phyloP scores from a whole-genome alignment of 495 filamentous ascomycete genomes.

The Ramalina intermedia region DNA sequence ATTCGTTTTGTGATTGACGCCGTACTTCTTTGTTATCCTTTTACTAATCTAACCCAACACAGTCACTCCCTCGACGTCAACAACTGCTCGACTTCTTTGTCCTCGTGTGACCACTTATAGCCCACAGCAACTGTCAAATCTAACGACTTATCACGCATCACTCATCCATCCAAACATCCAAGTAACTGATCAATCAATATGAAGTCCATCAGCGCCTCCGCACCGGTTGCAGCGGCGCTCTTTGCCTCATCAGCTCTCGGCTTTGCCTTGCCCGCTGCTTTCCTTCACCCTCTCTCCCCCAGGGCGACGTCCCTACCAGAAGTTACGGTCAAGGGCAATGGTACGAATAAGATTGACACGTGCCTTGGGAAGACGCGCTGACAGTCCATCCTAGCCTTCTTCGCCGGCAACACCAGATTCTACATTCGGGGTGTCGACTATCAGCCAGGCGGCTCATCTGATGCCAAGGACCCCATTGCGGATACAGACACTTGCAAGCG shows the following conservation, averaged over 20 bases:
- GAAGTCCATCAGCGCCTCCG: conserved; percentile 10
- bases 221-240: conserved; percentile 11
- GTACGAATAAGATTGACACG: conserved; percentile 11
- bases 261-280: conserved; percentile 4
- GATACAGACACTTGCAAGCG: conserved; percentile 56
- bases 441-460: conserved; percentile 79
- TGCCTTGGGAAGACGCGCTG: conserved; percentile 6
- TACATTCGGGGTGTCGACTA: conserved; percentile 94
- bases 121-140: neutral
- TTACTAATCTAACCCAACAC: conserved; percentile 9
- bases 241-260: conserved; percentile 13
- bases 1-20: conserved; percentile 6
- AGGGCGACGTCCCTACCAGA: conserved; percentile 18
- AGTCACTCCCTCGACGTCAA: conserved; percentile 19
- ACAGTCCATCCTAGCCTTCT: conserved; percentile 51
- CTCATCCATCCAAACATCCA: neutral
- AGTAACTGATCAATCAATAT: conserved; percentile 1
- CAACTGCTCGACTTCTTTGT: conserved; percentile 8
- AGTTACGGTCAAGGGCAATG: conserved; percentile 33
- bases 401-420: conserved; percentile 67
- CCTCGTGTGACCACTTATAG: conserved; percentile 20
- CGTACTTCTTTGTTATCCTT: neutral
- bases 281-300: conserved; percentile 9
- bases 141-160: neutral
- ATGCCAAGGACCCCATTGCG: conserved; percentile 65